phyloP scores from a whole-genome alignment of 2,329 filamentous ascomycete species.

The Blastomyces percursus region DNA sequence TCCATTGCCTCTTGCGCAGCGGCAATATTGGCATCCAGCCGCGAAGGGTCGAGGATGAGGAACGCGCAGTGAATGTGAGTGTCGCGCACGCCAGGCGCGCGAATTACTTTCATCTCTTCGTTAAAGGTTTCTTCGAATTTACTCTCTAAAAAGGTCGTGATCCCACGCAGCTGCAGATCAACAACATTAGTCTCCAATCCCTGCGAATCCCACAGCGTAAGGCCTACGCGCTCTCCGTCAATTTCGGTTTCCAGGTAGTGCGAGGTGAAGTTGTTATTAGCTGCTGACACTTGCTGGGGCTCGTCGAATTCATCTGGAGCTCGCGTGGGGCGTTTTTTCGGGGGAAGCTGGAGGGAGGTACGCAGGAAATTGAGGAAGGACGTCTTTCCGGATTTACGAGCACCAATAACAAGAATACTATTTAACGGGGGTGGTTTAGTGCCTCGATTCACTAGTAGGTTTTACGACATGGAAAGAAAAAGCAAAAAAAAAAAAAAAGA shows the following conservation, averaged over 20 bases:
- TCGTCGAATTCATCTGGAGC: constrained; percentile 48
- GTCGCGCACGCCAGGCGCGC: constrained; percentile 84
- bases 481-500: too few species aligned
- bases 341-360: constrained; percentile 69
- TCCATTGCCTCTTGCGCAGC: constrained; percentile 51
- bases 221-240: constrained; percentile 76
- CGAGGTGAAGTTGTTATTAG: constrained; percentile 60
- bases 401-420: constrained; percentile 83
- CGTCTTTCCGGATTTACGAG: constrained; percentile 81
- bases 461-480: background rate
- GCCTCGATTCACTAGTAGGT: background rate
- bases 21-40: constrained; percentile 72
- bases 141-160: constrained; percentile 85
- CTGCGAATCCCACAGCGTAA: constrained; percentile 95
- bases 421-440: background rate
- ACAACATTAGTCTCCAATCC: constrained; percentile 91
- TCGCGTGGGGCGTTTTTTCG: constrained; percentile 57
- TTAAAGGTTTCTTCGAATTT: constrained; percentile 97
- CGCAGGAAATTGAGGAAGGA: constrained; percentile 95
- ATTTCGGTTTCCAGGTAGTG: constrained; percentile 93
- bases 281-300: constrained; percentile 44
- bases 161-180: constrained; percentile 84
- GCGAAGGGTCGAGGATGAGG: constrained; percentile 75
- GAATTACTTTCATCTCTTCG: constrained; percentile 95
- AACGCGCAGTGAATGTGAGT: constrained; percentile 97